A percentile compares a stretch with the other conserved stretches of the same genome.
Conservation (phyloP, 106 monocot genomes). For the Allium sativum region DNA sequence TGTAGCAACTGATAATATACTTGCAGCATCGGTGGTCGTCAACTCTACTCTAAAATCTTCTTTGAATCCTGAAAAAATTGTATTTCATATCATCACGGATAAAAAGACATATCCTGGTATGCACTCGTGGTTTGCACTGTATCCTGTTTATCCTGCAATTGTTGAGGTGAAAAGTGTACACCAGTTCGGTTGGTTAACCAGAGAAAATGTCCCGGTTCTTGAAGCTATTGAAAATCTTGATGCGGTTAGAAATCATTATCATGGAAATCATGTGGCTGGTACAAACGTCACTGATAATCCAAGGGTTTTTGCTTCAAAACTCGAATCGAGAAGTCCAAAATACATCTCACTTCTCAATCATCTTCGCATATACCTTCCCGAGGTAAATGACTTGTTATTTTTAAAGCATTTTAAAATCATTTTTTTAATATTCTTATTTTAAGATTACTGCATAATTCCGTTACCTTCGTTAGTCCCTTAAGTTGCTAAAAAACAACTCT, state of each 20-base stretch:
- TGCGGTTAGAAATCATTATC: slow-evolving; percentile 73
- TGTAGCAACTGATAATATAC: slow-evolving; percentile 79
- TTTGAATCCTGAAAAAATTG: slow-evolving; percentile 50
- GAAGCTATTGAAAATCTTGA: slow-evolving; percentile 73
- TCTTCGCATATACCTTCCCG: slow-evolving; percentile 86
- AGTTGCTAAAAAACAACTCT: too few species aligned
- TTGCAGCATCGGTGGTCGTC: slow-evolving; percentile 84
- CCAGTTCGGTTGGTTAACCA: slow-evolving; percentile 91
- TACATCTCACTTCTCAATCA: slow-evolving; percentile 94
- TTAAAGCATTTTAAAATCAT: too few species aligned
- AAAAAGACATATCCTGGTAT: slow-evolving; percentile 94
- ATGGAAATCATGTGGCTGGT: slow-evolving; percentile 46
- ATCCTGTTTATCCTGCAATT: slow-evolving; percentile 52
- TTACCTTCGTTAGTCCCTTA: too few species aligned
- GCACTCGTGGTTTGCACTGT: slow-evolving; percentile 97
- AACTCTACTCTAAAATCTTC: slow-evolving; percentile 56
- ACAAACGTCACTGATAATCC: slow-evolving; percentile 43
- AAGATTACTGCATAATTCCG: too few species aligned
- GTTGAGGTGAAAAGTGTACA: slow-evolving; percentile 85
- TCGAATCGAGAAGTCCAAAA: slow-evolving; percentile 77
- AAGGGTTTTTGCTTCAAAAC: slow-evolving; percentile 65
- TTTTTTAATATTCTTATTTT: too few species aligned
- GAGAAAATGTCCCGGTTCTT: slow-evolving; percentile 84
- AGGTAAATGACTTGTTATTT: slow-evolving; percentile 32
- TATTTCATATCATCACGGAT: slow-evolving; percentile 94